Evolutionary conservation across 2,329 filamentous ascomycete genomes (phyloP).

Genomic region (Remersonia thermophila): DNA sequence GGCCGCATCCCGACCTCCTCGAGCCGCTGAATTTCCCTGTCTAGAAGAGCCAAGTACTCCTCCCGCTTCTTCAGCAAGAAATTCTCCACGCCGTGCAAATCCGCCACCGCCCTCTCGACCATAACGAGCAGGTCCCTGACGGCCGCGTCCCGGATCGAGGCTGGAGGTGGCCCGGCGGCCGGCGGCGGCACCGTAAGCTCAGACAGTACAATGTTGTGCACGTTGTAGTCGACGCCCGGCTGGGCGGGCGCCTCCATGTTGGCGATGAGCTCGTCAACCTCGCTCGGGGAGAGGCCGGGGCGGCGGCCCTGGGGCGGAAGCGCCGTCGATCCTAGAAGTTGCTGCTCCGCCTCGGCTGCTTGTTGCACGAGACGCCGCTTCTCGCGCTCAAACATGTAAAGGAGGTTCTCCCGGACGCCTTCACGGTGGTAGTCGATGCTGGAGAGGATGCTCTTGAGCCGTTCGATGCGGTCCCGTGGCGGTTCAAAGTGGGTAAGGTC

Average conservation of each 20-base stretch:
- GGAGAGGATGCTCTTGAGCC: constrained; percentile 19
- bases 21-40: constrained; percentile 17
- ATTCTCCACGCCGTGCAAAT: constrained; percentile 14
- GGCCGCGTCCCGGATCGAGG: constrained; percentile 10
- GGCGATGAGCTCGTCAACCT: constrained; percentile 19
- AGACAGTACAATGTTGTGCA: constrained; percentile 7
- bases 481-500: constrained; percentile 19
- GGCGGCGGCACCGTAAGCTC: constrained; percentile 1
- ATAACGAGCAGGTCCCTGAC: constrained; percentile 10
- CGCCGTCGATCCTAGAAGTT: neutral
- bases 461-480: constrained; percentile 20
- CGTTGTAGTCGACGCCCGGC: constrained; percentile 16
- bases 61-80: constrained; percentile 16
- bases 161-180: neutral
- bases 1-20: constrained; percentile 14
- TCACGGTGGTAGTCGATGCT: constrained; percentile 21
- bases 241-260: constrained; percentile 18
- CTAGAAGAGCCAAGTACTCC: constrained; percentile 12
- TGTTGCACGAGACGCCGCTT: constrained; percentile 19
- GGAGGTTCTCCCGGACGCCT: constrained; percentile 22
- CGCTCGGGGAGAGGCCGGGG: constrained; percentile 11
- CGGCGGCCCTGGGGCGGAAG: neutral
- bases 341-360: constrained; percentile 10
- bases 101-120: constrained; percentile 6
- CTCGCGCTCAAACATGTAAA: constrained; percentile 24